Evolutionary conservation across 2,329 filamentous ascomycete species (phyloP), one percentile per base, ranked within the genome.

Genomic region (Teratosphaeria viscida): DNA sequence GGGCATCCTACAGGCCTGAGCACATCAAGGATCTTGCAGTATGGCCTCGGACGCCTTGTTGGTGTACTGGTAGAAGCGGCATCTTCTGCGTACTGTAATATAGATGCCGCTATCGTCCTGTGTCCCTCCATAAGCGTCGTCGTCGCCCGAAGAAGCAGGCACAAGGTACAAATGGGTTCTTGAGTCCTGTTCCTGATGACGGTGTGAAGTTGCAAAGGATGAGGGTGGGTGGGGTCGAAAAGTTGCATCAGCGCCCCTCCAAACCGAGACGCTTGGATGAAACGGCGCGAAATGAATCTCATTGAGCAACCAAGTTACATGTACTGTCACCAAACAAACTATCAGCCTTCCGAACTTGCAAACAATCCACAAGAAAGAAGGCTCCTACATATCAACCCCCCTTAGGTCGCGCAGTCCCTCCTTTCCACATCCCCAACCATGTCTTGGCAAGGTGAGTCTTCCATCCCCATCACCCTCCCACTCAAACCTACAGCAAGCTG

Each of bases 401-500:
- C 23, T 2, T 11, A 23, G 16, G 16, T n/a, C 5, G 16, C 43
- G 43, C 8, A 8, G 6, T 23, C n/a, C 43, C 11, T 49, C 19
- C 8, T 5, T 19, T 23, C 23, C 43, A 26, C 43, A 56, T 27
- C 43, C 52, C 43, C 62, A 54, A 83, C 68, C 72, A 87, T 89
- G 86, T 88, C 85, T 76, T 88, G 86, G 85, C 86, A 90, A 86
- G 84, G 87, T 89, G 75, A 67, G 74, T 71, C 16, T 16, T 54
- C 27, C 53, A 23, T 35, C 47, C 64, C 58, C 52, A 59, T 57
- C 61, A 23, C 5, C 57, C 56, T 53, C 47, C 55, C 43, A 37
- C 35, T 14, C 34, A 37, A 39, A 56, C 37, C 53, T 23, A 54
- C 37, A 53, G 47, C 52, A 35, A 53, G 35, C 19, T 54, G 61